Conservation (phyloP, 2,329 filamentous ascomycete species). For the Fusarium sterilihyphosum region DNA sequence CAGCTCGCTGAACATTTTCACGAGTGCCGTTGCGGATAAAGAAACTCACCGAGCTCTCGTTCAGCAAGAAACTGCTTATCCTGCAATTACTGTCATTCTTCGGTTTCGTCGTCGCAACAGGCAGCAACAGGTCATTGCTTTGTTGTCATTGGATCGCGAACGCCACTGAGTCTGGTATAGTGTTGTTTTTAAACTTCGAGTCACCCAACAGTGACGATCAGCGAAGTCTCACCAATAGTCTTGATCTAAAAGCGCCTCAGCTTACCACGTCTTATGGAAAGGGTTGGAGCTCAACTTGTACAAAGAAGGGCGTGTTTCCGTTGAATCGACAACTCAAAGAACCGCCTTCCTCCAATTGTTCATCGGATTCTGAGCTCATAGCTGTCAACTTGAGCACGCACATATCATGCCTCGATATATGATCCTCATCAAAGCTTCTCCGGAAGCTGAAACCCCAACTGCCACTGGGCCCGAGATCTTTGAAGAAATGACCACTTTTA, state of each 20-base stretch:
- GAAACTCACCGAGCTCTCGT: not conserved
- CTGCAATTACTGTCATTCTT: not conserved
- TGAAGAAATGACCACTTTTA: conserved; percentile 42
- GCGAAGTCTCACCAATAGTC: not conserved
- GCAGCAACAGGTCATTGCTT: not conserved
- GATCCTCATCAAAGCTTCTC: conserved; percentile 45
- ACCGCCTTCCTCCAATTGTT: not conserved
- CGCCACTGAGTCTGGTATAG: not conserved
- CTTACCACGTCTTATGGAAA: not conserved
- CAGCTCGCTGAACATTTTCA: not conserved
- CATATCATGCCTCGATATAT: conserved; percentile 45
- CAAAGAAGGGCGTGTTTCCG: not conserved
- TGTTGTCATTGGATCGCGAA: not conserved
- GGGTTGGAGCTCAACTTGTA: not conserved
- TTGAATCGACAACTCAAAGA: not conserved
- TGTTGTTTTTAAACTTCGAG: not conserved
- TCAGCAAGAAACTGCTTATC: too few species aligned
- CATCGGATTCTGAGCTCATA: not conserved
- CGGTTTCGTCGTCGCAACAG: not conserved
- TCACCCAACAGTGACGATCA: not conserved
- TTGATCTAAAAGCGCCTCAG: not conserved
- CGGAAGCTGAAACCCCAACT: conserved; percentile 34
- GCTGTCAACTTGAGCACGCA: too few species aligned
- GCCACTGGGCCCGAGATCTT: conserved; percentile 31
- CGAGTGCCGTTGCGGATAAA: not conserved